Evolutionary conservation across 768 basidiomycete species (phyloP), one percentile per base, ranked within the genome.

Genomic region (Steccherinum ochraceum): DNA sequence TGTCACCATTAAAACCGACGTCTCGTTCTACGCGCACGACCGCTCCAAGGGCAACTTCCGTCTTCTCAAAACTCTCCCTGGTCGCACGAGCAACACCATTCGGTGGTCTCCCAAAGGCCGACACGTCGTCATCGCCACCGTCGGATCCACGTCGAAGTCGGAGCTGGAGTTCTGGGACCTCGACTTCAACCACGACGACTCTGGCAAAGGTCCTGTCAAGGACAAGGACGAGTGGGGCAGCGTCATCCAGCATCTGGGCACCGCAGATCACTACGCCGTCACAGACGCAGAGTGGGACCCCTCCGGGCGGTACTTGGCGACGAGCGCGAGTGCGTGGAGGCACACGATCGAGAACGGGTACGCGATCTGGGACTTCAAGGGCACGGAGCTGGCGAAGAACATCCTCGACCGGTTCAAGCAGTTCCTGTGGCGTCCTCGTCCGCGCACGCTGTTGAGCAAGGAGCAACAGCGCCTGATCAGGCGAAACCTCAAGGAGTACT

Each of bases 281-380:
- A 98, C 95, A 19, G 95, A 97, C 59, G 86, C 96, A 41, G 93
- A 96, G 66, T 99, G 96, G 96, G 96, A 99, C 67, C 95, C 96
- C 21, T 87, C 84, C 63, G 96, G 96, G 46, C 83, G 96, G 52
- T 96, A 88, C 68, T 73, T 98, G 46, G 89, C 89, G 26, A 93
- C 93, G 10, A 89, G 86, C 63, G 96, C 94, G 10, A 95, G 92
- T 61, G 85, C 87, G 23, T 99, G 96, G 95, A 84, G 88, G 60
- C 88, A 92, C 61, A 89, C 89, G 95, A 82, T 97, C 55, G 96
- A 99, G 67, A 91, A 97, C 53, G 96, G 96, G 27, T 99, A 84
- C 64, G 86, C 86, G 10, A 83, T 99, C 58, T 98, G 94, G 93
- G 94, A 98, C 70, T 97, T 96, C 80, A 87, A 88, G 48, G 96